Percentiles rank a stretch among this genome's conserved stretches.
Evolutionary conservation across 2,329 filamentous ascomycete species (phyloP).

Genomic region (Septoria linicola): DNA sequence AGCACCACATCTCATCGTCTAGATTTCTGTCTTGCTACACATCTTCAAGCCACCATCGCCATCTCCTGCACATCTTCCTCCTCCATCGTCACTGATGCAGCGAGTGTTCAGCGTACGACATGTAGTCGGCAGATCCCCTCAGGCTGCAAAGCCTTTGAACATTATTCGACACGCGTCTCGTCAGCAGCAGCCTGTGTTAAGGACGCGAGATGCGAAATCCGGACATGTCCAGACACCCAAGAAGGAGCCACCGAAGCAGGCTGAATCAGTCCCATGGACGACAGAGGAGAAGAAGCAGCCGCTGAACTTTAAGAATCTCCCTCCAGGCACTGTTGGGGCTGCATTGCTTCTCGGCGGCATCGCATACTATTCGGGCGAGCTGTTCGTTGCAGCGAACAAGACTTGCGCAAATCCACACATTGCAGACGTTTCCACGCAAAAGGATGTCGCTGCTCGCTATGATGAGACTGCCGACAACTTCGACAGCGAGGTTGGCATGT

Average conservation of each 20-base stretch:
- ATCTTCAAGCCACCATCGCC: no score
- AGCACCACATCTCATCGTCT: background rate
- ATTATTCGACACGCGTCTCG: background rate
- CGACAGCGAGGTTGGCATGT: conserved; percentile 48
- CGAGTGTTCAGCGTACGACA: conserved; percentile 20
- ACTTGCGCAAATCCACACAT: conserved; percentile 29
- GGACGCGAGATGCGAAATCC: background rate
- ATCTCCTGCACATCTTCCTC: background rate
- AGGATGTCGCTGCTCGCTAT: conserved; percentile 48
- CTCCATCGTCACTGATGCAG: conserved; percentile 24
- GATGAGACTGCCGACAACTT: conserved; percentile 47
- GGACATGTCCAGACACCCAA: background rate
- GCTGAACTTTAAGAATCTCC: conserved; percentile 11
- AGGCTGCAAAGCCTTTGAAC: background rate
- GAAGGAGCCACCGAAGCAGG: background rate
- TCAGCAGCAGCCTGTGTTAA: background rate
- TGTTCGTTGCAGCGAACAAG: conserved; percentile 38
- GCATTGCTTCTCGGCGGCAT: conserved; percentile 34
- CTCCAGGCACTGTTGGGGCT: conserved; percentile 8
- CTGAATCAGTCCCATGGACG: background rate
- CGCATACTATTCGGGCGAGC: conserved; percentile 42
- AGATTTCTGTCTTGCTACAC: background rate
- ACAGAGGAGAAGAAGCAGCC: conserved; percentile 1
- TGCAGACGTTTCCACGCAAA: conserved; percentile 31
- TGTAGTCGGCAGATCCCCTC: conserved; percentile 23